phyloP scores from a whole-genome alignment of 2,329 filamentous ascomycete genomes.

The Cyphellophora europaea region DNA sequence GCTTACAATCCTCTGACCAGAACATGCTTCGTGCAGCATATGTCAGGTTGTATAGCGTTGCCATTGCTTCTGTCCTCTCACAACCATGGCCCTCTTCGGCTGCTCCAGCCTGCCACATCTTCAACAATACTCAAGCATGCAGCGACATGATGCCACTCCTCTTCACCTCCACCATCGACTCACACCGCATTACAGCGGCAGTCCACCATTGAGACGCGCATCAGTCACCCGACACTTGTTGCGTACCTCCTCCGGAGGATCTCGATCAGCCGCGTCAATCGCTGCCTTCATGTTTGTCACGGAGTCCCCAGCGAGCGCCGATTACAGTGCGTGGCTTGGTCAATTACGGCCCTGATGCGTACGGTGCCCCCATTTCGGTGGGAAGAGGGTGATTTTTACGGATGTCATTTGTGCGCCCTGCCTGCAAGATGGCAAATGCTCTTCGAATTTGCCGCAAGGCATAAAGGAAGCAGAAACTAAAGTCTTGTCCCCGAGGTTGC shows the following conservation, averaged over 20 bases:
- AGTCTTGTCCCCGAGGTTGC: conserved; percentile 86
- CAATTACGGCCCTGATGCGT: conserved; percentile 19
- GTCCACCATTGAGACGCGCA: conserved; percentile 38
- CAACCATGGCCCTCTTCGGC: conserved; percentile 9
- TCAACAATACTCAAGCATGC: conserved; percentile 2
- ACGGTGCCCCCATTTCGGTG: conserved; percentile 25
- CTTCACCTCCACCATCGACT: conserved; percentile 25
- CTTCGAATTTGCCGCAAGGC: conserved; percentile 22
- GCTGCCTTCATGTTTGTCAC: conserved; percentile 46
- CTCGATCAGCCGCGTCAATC: conserved; percentile 59
- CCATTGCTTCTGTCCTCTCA: not conserved
- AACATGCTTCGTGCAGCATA: conserved; percentile 9
- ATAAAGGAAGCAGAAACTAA: conserved; percentile 68
- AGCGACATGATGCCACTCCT: conserved; percentile 26
- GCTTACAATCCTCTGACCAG: conserved; percentile 17
- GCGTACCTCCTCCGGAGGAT: conserved; percentile 37
- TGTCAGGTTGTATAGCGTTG: not conserved
- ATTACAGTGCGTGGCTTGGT: conserved; percentile 26
- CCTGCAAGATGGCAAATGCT: conserved; percentile 32
- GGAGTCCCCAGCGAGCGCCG: conserved; percentile 46
- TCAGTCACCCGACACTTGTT: conserved; percentile 44
- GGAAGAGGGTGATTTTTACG: conserved; percentile 71
- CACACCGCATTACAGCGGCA: conserved; percentile 21
- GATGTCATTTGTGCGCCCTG: conserved; percentile 88
- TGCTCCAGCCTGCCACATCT: conserved; percentile 15